A percentile compares a stretch with the other conserved stretches of the same genome.
Evolutionary conservation across 306 rosid species (phyloP).

Genomic region (Ammopiptanthus mongolicus): DNA sequence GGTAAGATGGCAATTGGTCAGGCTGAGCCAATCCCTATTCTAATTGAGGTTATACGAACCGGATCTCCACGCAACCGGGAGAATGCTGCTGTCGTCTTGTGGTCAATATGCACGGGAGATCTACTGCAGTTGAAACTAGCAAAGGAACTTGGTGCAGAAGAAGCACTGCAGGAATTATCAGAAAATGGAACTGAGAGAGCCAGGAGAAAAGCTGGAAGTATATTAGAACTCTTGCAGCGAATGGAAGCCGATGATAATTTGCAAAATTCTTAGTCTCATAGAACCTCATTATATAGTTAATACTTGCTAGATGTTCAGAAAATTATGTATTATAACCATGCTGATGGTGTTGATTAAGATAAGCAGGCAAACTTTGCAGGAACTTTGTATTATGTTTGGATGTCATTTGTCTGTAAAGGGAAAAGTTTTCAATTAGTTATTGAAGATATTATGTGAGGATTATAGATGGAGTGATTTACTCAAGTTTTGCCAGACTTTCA

Average conservation of each 20-base stretch:
- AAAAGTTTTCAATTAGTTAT: neutral
- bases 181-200: slow-evolving; percentile 97
- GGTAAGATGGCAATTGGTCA: slow-evolving; percentile 70
- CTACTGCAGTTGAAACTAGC: slow-evolving; percentile 61
- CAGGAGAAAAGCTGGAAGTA: slow-evolving; percentile 81
- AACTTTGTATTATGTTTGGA: slow-evolving; percentile 21
- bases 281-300: slow-evolving; percentile 13
- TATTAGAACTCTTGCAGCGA: slow-evolving; percentile 62
- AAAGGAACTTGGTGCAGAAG: slow-evolving; percentile 75
- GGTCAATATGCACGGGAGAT: slow-evolving; percentile 80
- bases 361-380: slow-evolving; percentile 7
- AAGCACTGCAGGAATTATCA: slow-evolving; percentile 68
- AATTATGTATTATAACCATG: neutral
- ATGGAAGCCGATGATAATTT: slow-evolving; percentile 38
- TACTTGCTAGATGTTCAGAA: neutral
- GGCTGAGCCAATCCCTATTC: slow-evolving; percentile 61
- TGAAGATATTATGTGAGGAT: neutral
- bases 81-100: slow-evolving; percentile 81
- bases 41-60: slow-evolving; percentile 78
- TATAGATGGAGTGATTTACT: neutral
- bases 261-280: slow-evolving; percentile 20
- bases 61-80: slow-evolving; percentile 97
- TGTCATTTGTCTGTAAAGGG: slow-evolving; percentile 15
- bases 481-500: neutral
- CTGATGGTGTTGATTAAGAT: neutral